These are phyloP conservation scores for Paxillus ammoniavirescens DNA, from an alignment of 768 basidiomycete genomes.

Conservation along the genomic window DNA sequence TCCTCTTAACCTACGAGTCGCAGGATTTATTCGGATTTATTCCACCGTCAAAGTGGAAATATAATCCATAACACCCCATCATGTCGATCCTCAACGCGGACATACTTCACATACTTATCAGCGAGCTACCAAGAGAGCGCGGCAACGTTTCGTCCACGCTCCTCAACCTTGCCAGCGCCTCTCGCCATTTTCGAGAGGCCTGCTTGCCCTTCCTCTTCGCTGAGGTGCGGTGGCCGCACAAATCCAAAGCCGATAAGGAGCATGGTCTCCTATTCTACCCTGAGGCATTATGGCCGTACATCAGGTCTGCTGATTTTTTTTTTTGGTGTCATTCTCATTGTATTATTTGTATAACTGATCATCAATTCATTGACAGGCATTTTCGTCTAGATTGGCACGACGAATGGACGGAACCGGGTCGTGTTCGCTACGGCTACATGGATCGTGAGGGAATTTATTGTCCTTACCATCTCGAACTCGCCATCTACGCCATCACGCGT, in stretches of 20 bases:
- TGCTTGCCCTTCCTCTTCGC: constrained; percentile 32
- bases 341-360: background rate
- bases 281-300: constrained; percentile 26
- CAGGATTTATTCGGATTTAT: constrained; percentile 5
- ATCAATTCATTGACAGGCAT: constrained; percentile 18
- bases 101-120: constrained; percentile 34
- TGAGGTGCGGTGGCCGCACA: constrained; percentile 34
- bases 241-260: constrained; percentile 22
- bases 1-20: background rate
- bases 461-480: constrained; percentile 26
- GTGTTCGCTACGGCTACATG: constrained; percentile 30
- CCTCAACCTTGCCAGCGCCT: constrained; percentile 22
- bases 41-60: background rate
- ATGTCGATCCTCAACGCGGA: constrained; percentile 34
- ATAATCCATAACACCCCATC: background rate
- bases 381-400: constrained; percentile 35
- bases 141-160: constrained; percentile 12
- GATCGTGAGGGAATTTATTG: constrained; percentile 34
- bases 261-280: constrained; percentile 30
- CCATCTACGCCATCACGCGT: constrained; percentile 20
- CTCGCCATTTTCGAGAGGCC: constrained; percentile 26
- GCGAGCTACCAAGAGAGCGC: constrained; percentile 17
- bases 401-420: constrained; percentile 36
- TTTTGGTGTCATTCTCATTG: background rate
- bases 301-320: constrained; percentile 20